These are phyloP conservation scores for Colletotrichum siamense DNA, from an alignment of 2,329 filamentous ascomycete genomes.

Conservation along the genomic window DNA sequence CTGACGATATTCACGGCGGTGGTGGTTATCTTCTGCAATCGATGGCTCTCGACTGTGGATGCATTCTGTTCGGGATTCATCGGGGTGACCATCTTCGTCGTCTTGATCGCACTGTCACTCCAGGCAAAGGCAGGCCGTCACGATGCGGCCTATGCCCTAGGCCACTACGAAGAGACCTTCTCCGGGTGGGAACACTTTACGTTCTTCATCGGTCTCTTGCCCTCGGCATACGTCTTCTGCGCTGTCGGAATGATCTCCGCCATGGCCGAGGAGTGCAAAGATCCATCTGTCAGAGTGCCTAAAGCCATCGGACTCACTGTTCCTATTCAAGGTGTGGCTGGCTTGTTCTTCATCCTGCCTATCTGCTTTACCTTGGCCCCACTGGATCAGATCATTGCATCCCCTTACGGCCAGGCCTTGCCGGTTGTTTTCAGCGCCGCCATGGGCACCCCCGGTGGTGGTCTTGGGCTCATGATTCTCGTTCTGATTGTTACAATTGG, in stretches of 20 bases:
- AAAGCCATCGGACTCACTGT: conserved; percentile 75
- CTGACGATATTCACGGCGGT: conserved; percentile 70
- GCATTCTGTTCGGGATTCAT: conserved; percentile 29
- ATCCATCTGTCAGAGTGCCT: conserved; percentile 70
- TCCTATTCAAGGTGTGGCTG: conserved; percentile 68
- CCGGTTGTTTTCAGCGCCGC: conserved; percentile 68
- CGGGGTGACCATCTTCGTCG: not conserved
- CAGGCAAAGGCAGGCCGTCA: not conserved
- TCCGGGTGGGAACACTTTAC: not conserved
- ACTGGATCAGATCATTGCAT: conserved; percentile 56
- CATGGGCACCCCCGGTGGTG: conserved; percentile 64
- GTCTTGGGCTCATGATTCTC: conserved; percentile 67
- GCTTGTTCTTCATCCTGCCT: conserved; percentile 71
- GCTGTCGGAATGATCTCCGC: conserved; percentile 67
- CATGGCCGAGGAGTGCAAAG: conserved; percentile 75
- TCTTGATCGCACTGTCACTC: not conserved
- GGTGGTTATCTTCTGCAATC: conserved; percentile 71
- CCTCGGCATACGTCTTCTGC: conserved; percentile 75
- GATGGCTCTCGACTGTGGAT: conserved; percentile 70
- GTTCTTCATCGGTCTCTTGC: conserved; percentile 69
- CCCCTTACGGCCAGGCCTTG: conserved; percentile 65
- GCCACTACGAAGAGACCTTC: conserved; percentile 43
- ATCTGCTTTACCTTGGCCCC: conserved; percentile 73
- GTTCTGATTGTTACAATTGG: conserved; percentile 69
- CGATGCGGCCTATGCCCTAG: not conserved